Base-by-base conservation (phyloP, 1,139 yeast genomes). In the Blastobotrys arbuscula region DNA sequence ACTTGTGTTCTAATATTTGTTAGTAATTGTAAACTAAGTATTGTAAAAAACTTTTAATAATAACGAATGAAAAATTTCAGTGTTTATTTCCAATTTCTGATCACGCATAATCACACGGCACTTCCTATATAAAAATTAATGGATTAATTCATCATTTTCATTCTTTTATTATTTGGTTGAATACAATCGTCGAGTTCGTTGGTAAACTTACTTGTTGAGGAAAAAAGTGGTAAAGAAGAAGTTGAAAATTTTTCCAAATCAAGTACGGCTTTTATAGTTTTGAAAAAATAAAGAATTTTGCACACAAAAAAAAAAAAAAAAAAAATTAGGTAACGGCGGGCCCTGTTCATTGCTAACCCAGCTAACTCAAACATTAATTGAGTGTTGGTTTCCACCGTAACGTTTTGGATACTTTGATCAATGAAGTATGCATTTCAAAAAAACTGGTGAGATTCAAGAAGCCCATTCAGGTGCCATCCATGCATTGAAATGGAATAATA, bases 381-480 rank as follows among this genome's bases (percentile, higher is more conserved):
- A 10, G 28, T 24, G 28, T 24, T 24, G 28, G 28, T 24, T 24
- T 7, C 28, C 28, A 24, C 10, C 28, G 28, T 24, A 24, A 24
- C 28, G 10, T 24, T 24, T 7, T 7, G 28, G 28, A 24, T 7
- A 24, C 10, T 24, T 24, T 24, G 7, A 7, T 24, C 10, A 9
- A 28, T 28, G 31, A 28, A 28, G 3, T 28, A 28, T 28, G 31
- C 10, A 28, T 5, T 28, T 28, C 13, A 12, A 12, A 28, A 28
- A 28, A 9, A 9, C 13, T 19, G 39, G 47, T 5, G 28, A 26
- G 24, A 42, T 42, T 10, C 34, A 26, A 13, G 26, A 46, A 9
- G 60, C 61, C 13, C 65, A 62, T 45, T 24, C 54, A 18, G 65
- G 64, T 6, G 58, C 66, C 1, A 55, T 67, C 21, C 64, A 64